Conservation (phyloP, 495 filamentous ascomycete genomes). For the Hyphodiscus hymeniophilus region DNA sequence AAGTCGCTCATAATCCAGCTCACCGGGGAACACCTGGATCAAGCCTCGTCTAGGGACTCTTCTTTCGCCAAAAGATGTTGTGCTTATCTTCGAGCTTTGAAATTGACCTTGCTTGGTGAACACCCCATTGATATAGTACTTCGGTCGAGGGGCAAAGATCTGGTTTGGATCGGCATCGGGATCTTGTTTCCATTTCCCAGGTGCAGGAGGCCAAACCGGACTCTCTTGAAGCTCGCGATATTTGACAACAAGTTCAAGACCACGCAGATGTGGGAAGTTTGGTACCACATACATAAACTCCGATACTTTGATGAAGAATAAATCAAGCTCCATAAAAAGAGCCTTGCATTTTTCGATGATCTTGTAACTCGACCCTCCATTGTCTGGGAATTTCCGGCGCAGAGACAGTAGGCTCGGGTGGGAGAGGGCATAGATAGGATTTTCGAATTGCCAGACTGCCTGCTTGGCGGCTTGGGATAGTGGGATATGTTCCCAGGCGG, state of each 20-base stretch:
- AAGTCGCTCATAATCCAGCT: conserved; percentile 36
- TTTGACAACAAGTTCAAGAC: conserved; percentile 45
- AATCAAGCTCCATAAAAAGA: conserved; percentile 44
- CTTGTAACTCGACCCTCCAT: conserved; percentile 3
- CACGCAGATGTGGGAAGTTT: conserved; percentile 59
- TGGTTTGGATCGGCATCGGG: conserved; percentile 28
- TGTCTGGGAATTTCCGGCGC: not conserved
- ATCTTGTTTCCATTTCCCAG: conserved; percentile 42
- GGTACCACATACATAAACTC: conserved; percentile 69
- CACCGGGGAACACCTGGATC: conserved; percentile 34
- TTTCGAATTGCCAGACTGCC: conserved; percentile 40
- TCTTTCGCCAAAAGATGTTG: conserved; percentile 21
- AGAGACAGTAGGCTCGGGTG: not conserved
- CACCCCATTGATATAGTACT: conserved; percentile 21
- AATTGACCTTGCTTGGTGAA: conserved; percentile 34
- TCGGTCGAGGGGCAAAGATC: conserved; percentile 16
- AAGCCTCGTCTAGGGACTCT: conserved; percentile 35
- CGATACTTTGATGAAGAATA: conserved; percentile 77
- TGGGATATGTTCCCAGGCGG: conserved; percentile 56
- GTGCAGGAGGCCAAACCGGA: not conserved
- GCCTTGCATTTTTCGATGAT: conserved; percentile 18
- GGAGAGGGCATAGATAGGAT: conserved; percentile 35
- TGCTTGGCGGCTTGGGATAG: conserved; percentile 37
- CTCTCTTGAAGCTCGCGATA: conserved; percentile 37
- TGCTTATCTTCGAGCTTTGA: conserved; percentile 3